A percentile compares a stretch with the other conserved stretches of the same genome.
These are phyloP conservation scores for Chalaropsis thielavioides DNA, from an alignment of 2,329 filamentous ascomycete genomes.

Conservation along the genomic window DNA sequence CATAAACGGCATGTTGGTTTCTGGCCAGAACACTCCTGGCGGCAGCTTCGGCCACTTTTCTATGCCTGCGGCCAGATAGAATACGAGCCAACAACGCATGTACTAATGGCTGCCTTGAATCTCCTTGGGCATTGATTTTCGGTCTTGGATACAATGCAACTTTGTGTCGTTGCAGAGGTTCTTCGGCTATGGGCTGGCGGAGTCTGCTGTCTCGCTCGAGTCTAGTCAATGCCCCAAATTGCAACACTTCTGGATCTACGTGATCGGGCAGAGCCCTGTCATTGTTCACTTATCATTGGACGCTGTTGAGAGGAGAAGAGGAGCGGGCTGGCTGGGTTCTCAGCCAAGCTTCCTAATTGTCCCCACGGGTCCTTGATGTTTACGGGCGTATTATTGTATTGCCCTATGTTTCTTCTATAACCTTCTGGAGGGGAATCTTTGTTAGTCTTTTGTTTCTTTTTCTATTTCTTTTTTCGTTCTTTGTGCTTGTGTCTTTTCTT, in stretches of 20 bases:
- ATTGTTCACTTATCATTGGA: neutral
- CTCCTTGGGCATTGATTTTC: neutral
- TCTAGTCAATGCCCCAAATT: neutral
- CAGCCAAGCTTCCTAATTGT: constrained; percentile 13
- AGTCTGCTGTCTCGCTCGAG: neutral
- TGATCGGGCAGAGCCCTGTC: no score
- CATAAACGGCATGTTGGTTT: constrained; percentile 41
- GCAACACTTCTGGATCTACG: no score
- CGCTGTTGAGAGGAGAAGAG: neutral
- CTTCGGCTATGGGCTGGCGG: neutral
- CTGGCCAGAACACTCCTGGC: constrained; percentile 63
- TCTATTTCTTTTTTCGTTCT: neutral
- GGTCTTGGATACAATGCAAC: neutral
- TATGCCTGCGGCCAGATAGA: constrained; percentile 31
- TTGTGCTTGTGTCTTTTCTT: neutral
- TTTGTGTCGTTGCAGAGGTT: neutral
- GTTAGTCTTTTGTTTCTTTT: neutral
- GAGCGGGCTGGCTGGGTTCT: neutral
- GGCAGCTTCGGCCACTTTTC: constrained; percentile 63
- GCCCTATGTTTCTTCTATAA: neutral
- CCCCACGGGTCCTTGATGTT: neutral
- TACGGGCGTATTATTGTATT: neutral
- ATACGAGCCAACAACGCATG: neutral
- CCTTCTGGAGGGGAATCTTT: neutral
- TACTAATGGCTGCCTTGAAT: neutral